Evolutionary conservation across 1,284 basidiomycete genomes (phyloP).

Genomic region (Thecaphora frezii): DNA sequence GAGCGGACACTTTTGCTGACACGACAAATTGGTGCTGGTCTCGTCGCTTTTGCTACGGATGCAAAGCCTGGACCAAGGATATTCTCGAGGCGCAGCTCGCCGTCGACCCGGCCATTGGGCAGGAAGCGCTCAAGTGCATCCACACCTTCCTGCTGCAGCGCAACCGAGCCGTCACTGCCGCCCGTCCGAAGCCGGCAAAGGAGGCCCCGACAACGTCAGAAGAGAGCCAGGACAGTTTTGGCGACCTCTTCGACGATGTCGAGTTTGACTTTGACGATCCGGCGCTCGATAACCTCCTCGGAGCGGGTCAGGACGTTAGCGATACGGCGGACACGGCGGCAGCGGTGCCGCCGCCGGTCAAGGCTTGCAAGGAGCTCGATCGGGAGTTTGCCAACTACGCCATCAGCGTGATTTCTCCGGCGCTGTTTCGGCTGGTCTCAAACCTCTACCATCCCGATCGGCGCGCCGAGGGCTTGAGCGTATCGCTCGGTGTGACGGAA

Average conservation of each 20-base stretch:
- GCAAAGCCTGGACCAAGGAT: constrained; percentile 71
- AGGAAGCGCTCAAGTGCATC: constrained; percentile 67
- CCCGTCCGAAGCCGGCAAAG: too few species aligned
- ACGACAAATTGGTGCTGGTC: constrained; percentile 2
- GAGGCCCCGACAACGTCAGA: neutral
- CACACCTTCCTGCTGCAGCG: constrained; percentile 71
- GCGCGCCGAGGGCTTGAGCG: constrained; percentile 14
- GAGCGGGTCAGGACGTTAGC: constrained; percentile 51
- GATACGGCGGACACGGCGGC: constrained; percentile 39
- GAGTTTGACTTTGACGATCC: constrained; percentile 68
- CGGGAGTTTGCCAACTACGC: constrained; percentile 63
- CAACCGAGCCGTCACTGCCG: constrained; percentile 57
- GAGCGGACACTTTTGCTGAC: too few species aligned
- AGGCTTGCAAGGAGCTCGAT: constrained; percentile 14
- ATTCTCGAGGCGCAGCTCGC: constrained; percentile 66
- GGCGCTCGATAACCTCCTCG: constrained; percentile 65
- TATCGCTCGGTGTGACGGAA: constrained; percentile 26
- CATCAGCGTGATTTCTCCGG: constrained; percentile 65
- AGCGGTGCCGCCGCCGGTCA: constrained; percentile 53
- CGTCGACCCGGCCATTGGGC: constrained; percentile 64
- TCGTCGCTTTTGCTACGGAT: too few species aligned
- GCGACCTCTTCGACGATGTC: constrained; percentile 66
- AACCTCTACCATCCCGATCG: constrained; percentile 61
- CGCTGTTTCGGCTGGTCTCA: constrained; percentile 69
- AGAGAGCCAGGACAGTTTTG: constrained; percentile 72